Percentiles rank a stretch among this genome's conserved stretches.
phyloP scores from a whole-genome alignment of 352 stramenopile genomes.

The Stramenopiles sp. region DNA sequence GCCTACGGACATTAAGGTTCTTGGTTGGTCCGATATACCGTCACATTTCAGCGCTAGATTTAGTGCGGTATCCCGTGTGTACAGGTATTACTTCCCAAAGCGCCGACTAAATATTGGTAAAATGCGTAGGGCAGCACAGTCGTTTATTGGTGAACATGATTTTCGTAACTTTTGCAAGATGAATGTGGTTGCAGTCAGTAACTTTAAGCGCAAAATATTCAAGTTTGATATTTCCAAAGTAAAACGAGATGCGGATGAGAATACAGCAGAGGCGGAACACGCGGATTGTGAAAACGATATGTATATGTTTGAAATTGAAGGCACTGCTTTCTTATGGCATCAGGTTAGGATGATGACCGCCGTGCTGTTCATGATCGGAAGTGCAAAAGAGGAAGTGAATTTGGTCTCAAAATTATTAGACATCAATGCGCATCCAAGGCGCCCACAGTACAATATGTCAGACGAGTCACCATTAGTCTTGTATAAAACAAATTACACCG shows the following conservation, averaged over 20 bases:
- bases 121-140: slow-evolving; percentile 62
- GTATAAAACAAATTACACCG: slow-evolving; percentile 38
- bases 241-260: neutral
- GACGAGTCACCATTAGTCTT: slow-evolving; percentile 82
- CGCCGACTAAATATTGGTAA: slow-evolving; percentile 33
- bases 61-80: slow-evolving; percentile 68
- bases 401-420: slow-evolving; percentile 73
- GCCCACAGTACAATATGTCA: slow-evolving; percentile 77
- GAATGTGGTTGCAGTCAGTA: slow-evolving; percentile 80
- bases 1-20: slow-evolving; percentile 52
- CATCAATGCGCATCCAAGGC: slow-evolving; percentile 52
- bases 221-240: slow-evolving; percentile 55
- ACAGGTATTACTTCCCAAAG: slow-evolving; percentile 86
- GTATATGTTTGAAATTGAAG: slow-evolving; percentile 31
- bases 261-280: neutral
- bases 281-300: slow-evolving; percentile 24
- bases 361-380: slow-evolving; percentile 84
- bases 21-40: slow-evolving; percentile 52
- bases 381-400: slow-evolving; percentile 57
- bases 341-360: slow-evolving; percentile 95
- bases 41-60: slow-evolving; percentile 84
- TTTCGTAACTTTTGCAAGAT: slow-evolving; percentile 99
- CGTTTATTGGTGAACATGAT: slow-evolving; percentile 82
- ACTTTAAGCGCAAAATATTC: slow-evolving; percentile 63
- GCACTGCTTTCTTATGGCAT: slow-evolving; percentile 95